phyloP scores from a whole-genome alignment of 768 basidiomycete species.

The Auricularia sp. region DNA sequence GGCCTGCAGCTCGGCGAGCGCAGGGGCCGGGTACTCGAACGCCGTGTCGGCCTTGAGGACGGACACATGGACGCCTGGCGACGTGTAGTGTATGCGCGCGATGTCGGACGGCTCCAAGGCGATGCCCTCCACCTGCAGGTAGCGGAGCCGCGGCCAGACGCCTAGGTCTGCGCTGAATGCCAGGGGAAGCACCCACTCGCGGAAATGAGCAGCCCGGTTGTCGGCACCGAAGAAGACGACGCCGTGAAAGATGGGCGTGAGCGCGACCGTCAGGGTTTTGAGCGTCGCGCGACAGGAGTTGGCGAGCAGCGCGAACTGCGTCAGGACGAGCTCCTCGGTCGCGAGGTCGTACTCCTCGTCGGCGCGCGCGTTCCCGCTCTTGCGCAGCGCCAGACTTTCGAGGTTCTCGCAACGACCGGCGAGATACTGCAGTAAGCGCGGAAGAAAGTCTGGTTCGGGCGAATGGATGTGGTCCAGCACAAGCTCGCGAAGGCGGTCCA shows the following conservation, averaged over 20 bases:
- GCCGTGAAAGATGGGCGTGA: neutral
- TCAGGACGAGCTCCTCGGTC: neutral
- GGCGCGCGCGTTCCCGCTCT: neutral
- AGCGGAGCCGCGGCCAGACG: neutral
- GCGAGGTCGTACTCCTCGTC: neutral
- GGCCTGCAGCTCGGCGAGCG: neutral
- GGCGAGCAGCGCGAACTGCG: neutral
- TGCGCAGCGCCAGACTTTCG: neutral
- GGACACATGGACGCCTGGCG: neutral
- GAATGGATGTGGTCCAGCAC: neutral
- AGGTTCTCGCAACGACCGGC: neutral
- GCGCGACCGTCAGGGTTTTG: neutral
- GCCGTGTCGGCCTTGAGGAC: neutral
- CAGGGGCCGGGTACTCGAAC: neutral
- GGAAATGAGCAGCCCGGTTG: neutral
- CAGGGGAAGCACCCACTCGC: neutral
- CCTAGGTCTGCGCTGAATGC: neutral
- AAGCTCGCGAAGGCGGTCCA: neutral
- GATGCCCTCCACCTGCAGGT: neutral
- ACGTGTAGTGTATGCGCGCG: neutral
- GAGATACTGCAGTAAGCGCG: neutral
- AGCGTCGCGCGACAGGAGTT: neutral
- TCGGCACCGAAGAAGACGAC: slow-evolving; percentile 1
- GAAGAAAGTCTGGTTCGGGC: neutral
- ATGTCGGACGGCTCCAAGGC: neutral